Evolutionary conservation across 2,329 filamentous ascomycete species (phyloP).

Genomic region (Trichoderma endophyticum): DNA sequence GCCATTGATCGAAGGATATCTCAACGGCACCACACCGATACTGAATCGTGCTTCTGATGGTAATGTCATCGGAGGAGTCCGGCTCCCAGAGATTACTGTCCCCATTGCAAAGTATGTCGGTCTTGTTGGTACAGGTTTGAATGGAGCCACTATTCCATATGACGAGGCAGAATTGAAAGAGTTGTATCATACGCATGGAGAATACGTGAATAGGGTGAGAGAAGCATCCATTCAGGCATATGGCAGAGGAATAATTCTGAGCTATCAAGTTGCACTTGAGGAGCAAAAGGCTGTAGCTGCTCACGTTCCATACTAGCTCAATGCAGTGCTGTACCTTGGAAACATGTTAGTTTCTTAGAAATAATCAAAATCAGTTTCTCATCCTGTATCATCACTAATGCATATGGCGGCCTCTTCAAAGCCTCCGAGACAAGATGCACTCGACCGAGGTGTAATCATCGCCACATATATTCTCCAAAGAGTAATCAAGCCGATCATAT

Average conservation of each 20-base stretch:
- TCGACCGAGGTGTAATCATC: not conserved
- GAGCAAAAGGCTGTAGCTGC: not conserved
- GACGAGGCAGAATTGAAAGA: not conserved
- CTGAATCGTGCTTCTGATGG: not conserved
- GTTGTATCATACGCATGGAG: not conserved
- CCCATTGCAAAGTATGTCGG: not conserved
- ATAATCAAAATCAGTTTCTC: not conserved
- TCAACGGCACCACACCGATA: not conserved
- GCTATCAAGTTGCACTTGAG: not conserved
- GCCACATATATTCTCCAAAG: not conserved
- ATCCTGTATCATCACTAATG: not conserved
- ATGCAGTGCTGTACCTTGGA: not conserved
- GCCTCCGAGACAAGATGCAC: not conserved
- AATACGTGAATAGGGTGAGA: not conserved
- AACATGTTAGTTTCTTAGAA: not conserved
- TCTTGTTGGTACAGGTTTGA: not conserved
- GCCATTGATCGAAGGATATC: not conserved
- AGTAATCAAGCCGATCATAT: not conserved
- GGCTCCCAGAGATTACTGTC: not conserved
- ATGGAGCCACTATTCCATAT: not conserved
- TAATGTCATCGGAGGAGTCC: not conserved
- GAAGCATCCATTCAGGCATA: not conserved
- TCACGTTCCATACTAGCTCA: not conserved
- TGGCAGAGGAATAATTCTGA: not conserved
- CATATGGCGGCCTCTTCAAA: not conserved